phyloP scores from a whole-genome alignment of 1,284 basidiomycete species.

The Ceratobasidium sp. region DNA sequence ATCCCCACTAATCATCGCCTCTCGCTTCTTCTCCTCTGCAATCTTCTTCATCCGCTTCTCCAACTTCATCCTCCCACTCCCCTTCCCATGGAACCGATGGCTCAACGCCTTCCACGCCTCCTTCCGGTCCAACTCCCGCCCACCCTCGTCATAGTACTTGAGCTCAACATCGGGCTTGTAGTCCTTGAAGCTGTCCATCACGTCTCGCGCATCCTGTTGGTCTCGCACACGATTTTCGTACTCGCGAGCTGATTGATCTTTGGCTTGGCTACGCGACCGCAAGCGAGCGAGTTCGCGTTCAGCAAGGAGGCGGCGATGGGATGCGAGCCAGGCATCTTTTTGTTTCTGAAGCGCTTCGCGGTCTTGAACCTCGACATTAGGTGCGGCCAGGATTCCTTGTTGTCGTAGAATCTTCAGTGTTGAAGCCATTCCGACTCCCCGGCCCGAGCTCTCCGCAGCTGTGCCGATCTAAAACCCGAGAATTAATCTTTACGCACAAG shows the following conservation, averaged over 20 bases:
- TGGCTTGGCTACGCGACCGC: constrained; percentile 81
- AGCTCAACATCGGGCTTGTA: constrained; percentile 99
- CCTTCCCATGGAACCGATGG: constrained; percentile 97
- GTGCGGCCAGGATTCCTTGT: constrained; percentile 86
- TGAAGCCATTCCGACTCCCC: constrained; percentile 85
- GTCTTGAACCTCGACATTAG: constrained; percentile 75
- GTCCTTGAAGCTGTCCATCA: constrained; percentile 86
- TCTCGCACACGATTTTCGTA: constrained; percentile 94
- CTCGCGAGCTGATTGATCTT: constrained; percentile 94
- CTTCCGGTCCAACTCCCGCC: constrained; percentile 89
- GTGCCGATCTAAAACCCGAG: constrained; percentile 65
- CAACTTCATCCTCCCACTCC: constrained; percentile 92
- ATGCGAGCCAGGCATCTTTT: constrained; percentile 91
- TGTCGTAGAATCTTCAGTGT: constrained; percentile 90
- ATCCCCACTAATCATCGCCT: constrained; percentile 91
- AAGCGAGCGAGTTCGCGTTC: constrained; percentile 85
- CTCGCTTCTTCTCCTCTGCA: constrained; percentile 90
- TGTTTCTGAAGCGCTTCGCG: constrained; percentile 87
- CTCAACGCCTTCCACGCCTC: constrained; percentile 97
- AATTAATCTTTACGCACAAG: neutral
- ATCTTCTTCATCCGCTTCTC: constrained; percentile 95
- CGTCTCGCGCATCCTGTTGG: constrained; percentile 87
- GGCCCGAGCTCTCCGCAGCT: constrained; percentile 74
- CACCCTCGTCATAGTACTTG: constrained; percentile 96
- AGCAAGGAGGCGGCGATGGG: constrained; percentile 80